Evolutionary conservation across 2,329 filamentous ascomycete genomes (phyloP).

Genomic region (Scedosporium apiospermum): DNA sequence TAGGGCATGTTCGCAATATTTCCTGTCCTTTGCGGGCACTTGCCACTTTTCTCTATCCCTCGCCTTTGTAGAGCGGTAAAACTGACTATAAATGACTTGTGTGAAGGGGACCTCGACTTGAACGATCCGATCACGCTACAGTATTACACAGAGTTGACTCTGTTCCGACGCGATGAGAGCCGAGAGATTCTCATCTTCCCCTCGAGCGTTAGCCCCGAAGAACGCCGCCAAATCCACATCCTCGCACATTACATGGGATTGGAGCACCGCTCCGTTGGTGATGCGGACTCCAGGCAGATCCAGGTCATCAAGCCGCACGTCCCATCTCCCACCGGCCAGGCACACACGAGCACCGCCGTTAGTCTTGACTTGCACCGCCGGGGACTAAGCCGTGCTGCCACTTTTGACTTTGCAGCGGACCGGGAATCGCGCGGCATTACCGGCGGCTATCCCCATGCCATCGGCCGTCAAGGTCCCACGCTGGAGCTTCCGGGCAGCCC

Average conservation of each 20-base stretch:
- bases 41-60: not conserved
- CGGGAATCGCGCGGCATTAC: slow-evolving; percentile 56
- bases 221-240: slow-evolving; percentile 86
- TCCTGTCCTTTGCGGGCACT: no score
- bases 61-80: not conserved
- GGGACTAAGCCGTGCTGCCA: slow-evolving; percentile 85
- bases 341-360: slow-evolving; percentile 52
- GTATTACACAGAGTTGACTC: slow-evolving; percentile 80
- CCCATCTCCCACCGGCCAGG: slow-evolving; percentile 40
- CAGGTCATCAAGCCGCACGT: slow-evolving; percentile 68
- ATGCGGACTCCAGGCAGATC: slow-evolving; percentile 78
- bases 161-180: slow-evolving; percentile 74
- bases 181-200: slow-evolving; percentile 82
- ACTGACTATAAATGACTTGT: not conserved
- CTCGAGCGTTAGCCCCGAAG: slow-evolving; percentile 66
- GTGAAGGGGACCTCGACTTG: slow-evolving; percentile 62
- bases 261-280: slow-evolving; percentile 81
- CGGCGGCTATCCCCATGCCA: slow-evolving; percentile 59
- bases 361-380: slow-evolving; percentile 70
- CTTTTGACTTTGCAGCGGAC: slow-evolving; percentile 86
- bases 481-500: slow-evolving; percentile 80
- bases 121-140: slow-evolving; percentile 83
- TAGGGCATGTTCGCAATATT: not conserved
- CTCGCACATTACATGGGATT: slow-evolving; percentile 92
- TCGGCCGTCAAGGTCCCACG: slow-evolving; percentile 77